Conservation (phyloP, 441 rosid species). For the Erysimum pusillum region DNA sequence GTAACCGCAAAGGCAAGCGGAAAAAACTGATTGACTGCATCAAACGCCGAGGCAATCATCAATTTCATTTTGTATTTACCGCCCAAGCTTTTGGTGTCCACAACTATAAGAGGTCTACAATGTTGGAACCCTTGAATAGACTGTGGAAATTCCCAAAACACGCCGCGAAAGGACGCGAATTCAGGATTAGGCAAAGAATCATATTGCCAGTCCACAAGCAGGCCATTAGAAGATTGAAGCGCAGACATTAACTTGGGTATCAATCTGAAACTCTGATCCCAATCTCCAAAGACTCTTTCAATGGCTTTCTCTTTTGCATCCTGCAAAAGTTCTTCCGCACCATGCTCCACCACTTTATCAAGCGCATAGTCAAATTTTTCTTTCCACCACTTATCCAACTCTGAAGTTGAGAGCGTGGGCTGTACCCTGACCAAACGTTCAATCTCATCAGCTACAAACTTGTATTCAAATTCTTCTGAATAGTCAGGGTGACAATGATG, state of each 20-base stretch:
- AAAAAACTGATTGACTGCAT: not conserved
- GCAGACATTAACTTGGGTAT: not conserved
- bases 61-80: not conserved
- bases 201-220: not conserved
- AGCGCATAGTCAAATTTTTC: not conserved
- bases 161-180: not conserved
- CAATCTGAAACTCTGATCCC: not conserved
- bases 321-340: not conserved
- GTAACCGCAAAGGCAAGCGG: conserved; percentile 1
- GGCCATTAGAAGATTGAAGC: not conserved
- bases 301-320: not conserved
- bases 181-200: not conserved
- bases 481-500: not conserved
- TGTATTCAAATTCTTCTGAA: not conserved
- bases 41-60: not conserved
- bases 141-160: not conserved
- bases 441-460: not conserved
- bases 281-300: conserved; percentile 1
- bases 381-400: not conserved
- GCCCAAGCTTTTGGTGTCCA: not conserved
- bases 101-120: not conserved
- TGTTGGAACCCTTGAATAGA: not conserved
- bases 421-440: not conserved
- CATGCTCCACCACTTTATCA: not conserved
- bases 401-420: not conserved